phyloP scores from a whole-genome alignment of 345 rosid genomes.

The Ceriops zippeliana region DNA sequence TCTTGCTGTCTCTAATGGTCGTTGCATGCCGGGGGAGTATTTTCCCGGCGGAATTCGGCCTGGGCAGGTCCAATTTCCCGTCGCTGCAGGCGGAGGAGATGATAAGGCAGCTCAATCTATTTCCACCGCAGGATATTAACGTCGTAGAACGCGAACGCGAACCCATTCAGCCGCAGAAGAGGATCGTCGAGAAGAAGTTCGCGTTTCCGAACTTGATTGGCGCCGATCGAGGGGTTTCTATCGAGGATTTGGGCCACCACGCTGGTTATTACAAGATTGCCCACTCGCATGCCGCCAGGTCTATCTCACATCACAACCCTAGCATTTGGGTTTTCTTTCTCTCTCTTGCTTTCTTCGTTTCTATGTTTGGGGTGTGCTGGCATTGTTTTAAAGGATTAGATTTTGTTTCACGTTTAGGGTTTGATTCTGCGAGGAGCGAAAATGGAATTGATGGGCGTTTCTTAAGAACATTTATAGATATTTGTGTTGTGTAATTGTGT shows the following conservation, averaged over 20 bases:
- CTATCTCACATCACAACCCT: not conserved
- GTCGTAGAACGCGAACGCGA: constrained; percentile 32
- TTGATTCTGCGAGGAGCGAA: not conserved
- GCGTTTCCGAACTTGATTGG: constrained; percentile 53
- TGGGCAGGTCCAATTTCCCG: constrained; percentile 51
- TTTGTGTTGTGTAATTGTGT: not conserved
- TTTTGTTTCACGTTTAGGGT: not conserved
- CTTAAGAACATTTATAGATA: not conserved
- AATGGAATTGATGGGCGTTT: not conserved
- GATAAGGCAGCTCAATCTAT: constrained; percentile 80
- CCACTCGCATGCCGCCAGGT: constrained; percentile 79
- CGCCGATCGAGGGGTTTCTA: constrained; percentile 33
- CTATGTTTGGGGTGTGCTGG: not conserved
- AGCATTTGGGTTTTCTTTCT: not conserved
- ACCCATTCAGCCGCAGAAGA: not conserved
- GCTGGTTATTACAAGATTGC: constrained; percentile 90
- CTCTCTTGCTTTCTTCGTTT: not conserved
- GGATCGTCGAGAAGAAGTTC: constrained; percentile 64
- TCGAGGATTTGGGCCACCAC: constrained; percentile 81
- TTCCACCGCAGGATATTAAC: constrained; percentile 68
- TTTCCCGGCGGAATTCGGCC: constrained; percentile 6
- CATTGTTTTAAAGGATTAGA: not conserved
- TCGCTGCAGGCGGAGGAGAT: constrained; percentile 66
- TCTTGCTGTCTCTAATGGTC: constrained; percentile 25
- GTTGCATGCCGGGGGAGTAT: constrained; percentile 11